Evolutionary conservation across 2,329 filamentous ascomycete genomes (phyloP), one percentile per base, ranked within the genome.

Genomic region (Aspergillus brasiliensis): DNA sequence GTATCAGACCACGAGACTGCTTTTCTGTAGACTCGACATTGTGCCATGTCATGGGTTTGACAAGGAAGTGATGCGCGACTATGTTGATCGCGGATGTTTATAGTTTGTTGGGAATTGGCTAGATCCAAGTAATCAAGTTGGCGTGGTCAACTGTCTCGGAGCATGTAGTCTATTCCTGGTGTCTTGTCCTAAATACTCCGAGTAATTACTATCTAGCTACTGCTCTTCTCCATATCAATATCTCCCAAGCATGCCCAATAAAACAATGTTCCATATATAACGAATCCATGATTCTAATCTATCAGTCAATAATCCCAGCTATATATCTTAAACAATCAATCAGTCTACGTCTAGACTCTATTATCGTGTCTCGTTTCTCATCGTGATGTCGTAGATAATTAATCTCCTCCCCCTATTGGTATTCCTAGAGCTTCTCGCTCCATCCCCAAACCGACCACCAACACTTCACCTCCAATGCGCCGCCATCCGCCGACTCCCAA

Each of bases 361-460:
- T 51, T 28, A 38, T 37, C 19, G 19, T 23, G 17, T 11, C 49
- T 51, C 34, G 62, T 75, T 58, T 68, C 69, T 66, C 63, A 65
- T 75, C 73, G 65, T 75, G 66, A 69, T 65, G 46, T 71, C 70
- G 63, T 73, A 25, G 37, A 57, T 51, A 27, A 42, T 40, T n/a
- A n/a, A 27, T 15, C 31, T 25, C 4, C 58, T 46, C 51, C 52
- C 51, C 21, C 40, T 17, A 31, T 46, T 40, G 13, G 21, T 34
- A 40, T 21, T 42, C 28, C 59, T 66, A 76, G 60, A 75, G 59
- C 62, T 69, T 73, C 67, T 77, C 73, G 55, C 71, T 75, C 76
- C 77, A 78, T 34, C 71, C 73, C 79, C 79, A 81, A 19, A 81
- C 69, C 17, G 78, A 79, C 78, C 79, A 81, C 79, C 78, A 81